Evolutionary conservation across 345 rosid genomes (phyloP).

Genomic region (Citrus inodora): DNA sequence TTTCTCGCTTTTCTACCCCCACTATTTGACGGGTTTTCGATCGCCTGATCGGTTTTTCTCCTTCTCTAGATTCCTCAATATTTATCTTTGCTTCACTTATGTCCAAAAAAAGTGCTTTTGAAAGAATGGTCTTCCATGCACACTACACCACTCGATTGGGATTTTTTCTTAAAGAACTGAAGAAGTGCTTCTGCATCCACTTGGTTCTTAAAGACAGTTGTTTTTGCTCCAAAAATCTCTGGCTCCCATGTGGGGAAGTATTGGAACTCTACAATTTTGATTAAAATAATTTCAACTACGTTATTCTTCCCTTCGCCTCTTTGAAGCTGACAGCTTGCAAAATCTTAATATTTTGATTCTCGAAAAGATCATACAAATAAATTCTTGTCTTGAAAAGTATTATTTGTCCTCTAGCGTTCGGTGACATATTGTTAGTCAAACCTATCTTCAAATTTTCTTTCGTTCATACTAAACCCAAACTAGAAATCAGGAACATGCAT

Average conservation of each 20-base stretch:
- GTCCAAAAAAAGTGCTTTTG: constrained; percentile 3
- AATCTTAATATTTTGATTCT: neutral
- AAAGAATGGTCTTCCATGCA: neutral
- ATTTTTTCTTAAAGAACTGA: neutral
- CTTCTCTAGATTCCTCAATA: neutral
- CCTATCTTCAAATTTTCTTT: too few species aligned
- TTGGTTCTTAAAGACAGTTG: neutral
- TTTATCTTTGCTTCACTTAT: neutral
- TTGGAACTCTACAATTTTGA: neutral
- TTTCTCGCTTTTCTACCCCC: too few species aligned
- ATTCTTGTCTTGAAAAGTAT: neutral
- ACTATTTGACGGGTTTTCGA: too few species aligned
- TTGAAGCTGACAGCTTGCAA: neutral
- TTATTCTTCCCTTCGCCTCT: neutral
- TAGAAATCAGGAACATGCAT: too few species aligned
- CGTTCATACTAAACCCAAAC: too few species aligned
- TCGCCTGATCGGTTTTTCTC: too few species aligned
- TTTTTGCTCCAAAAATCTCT: neutral
- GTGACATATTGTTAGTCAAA: too few species aligned
- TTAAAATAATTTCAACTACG: neutral
- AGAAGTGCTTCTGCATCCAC: neutral
- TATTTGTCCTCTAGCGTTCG: neutral
- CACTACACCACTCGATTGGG: neutral
- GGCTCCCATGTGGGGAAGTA: neutral
- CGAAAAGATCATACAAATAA: neutral